Conservation (phyloP, 116 monocot genomes). For the Iris pallida region DNA sequence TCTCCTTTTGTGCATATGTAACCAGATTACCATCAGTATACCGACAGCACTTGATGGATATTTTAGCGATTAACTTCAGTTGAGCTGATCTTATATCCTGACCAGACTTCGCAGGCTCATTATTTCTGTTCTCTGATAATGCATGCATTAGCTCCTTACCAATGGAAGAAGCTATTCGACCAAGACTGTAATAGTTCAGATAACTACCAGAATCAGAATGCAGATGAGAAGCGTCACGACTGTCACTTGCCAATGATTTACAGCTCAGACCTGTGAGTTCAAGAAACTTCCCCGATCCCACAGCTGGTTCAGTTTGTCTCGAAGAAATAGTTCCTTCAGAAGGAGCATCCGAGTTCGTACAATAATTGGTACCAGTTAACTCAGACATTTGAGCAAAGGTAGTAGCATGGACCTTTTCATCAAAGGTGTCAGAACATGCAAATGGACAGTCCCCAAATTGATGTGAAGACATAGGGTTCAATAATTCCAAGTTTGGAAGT, state of each 20-base stretch:
- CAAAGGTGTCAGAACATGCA: slow-evolving; percentile 10
- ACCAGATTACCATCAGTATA: slow-evolving; percentile 38
- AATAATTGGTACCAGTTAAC: slow-evolving; percentile 14
- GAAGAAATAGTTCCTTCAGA: not conserved
- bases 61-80: slow-evolving; percentile 50
- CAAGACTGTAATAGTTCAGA: slow-evolving; percentile 78
- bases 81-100: slow-evolving; percentile 55
- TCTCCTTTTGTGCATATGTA: slow-evolving; percentile 54
- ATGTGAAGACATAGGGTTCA: no score
- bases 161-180: slow-evolving; percentile 58
- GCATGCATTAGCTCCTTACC: slow-evolving; percentile 46
- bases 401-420: slow-evolving; percentile 5
- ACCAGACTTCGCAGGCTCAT: slow-evolving; percentile 24
- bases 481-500: slow-evolving; percentile 4
- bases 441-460: not conserved
- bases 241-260: slow-evolving; percentile 7
- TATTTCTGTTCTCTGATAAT: slow-evolving; percentile 31
- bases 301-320: slow-evolving; percentile 15
- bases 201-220: slow-evolving; percentile 49
- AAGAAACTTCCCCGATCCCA: slow-evolving; percentile 12
- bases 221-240: slow-evolving; percentile 10
- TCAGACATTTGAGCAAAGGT: slow-evolving; percentile 9
- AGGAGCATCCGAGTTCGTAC: slow-evolving; percentile 3
- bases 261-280: slow-evolving; percentile 10
- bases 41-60: slow-evolving; percentile 25